Conservation (phyloP, 345 rosid genomes). For the Ricinus communis region DNA sequence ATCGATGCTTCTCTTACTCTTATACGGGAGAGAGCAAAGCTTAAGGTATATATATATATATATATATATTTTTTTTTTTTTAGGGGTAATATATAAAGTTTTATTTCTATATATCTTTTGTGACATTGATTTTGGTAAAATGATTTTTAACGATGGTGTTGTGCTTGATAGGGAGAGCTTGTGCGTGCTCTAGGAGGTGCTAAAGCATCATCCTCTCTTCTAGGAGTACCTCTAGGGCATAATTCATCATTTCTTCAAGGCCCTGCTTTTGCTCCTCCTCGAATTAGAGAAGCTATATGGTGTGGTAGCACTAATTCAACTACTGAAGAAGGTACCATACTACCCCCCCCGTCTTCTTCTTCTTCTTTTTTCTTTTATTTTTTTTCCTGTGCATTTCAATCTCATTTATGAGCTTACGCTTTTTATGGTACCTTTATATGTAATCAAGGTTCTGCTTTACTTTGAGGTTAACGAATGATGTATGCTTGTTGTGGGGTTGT, state of each 20-base stretch:
- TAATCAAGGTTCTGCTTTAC: background rate
- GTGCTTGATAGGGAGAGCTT: constrained; percentile 64
- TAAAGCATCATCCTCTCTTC: constrained; percentile 66
- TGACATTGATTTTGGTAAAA: no score
- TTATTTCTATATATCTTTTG: no score
- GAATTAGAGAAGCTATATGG: constrained; percentile 98
- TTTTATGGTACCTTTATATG: background rate
- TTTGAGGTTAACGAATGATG: no score
- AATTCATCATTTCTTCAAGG: constrained; percentile 99
- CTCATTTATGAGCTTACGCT: no score
- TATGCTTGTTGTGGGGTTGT: background rate
- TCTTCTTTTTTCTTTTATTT: no score
- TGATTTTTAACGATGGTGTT: no score
- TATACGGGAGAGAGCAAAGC: constrained; percentile 93
- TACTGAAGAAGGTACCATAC: constrained; percentile 92
- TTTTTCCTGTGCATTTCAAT: no score
- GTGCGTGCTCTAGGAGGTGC: constrained; percentile 85
- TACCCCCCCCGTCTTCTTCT: no score
- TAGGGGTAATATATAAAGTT: no score
- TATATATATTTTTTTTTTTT: no score
- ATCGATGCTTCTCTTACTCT: constrained; percentile 96
- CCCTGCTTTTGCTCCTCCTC: constrained; percentile 97
- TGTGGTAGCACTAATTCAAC: constrained; percentile 95
- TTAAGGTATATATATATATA: constrained; percentile 66
- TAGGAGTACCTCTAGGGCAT: constrained; percentile 95